Evolutionary conservation across 768 basidiomycete genomes (phyloP).

Genomic region (Amyloporia xantha): DNA sequence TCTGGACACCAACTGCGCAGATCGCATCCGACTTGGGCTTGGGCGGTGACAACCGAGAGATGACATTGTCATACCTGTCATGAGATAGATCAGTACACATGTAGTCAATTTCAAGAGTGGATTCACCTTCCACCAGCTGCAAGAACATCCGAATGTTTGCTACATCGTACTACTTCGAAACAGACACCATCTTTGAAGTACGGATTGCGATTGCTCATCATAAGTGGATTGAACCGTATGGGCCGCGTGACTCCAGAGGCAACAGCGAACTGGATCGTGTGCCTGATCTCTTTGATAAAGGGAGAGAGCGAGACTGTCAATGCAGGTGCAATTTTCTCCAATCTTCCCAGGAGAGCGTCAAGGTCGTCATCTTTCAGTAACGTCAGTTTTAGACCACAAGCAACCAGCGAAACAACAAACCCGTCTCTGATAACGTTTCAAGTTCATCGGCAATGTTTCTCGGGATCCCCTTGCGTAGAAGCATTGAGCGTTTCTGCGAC

Average conservation of each 20-base stretch:
- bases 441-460: conserved; percentile 67
- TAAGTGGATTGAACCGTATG: conserved; percentile 65
- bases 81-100: too few species aligned
- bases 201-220: conserved; percentile 58
- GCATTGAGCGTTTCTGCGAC: conserved; percentile 60
- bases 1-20: conserved; percentile 70
- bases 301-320: conserved; percentile 43
- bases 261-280: conserved; percentile 50
- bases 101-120: too few species aligned
- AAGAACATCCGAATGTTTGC: conserved; percentile 61
- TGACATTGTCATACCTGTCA: conserved; percentile 65
- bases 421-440: conserved; percentile 58
- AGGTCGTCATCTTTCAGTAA: conserved; percentile 50
- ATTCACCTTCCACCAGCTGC: conserved; percentile 77
- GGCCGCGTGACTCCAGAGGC: conserved; percentile 58
- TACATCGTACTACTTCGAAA: conserved; percentile 65
- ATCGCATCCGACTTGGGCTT: conserved; percentile 47
- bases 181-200: conserved; percentile 71
- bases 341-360: conserved; percentile 43
- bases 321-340: conserved; percentile 56
- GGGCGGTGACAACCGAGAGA: conserved; percentile 50
- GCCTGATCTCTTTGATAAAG: conserved; percentile 54
- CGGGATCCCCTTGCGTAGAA: conserved; percentile 64
- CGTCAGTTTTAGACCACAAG: conserved; percentile 3
- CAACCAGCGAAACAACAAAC: conserved; percentile 28